Evolutionary conservation across 2,329 filamentous ascomycete genomes (phyloP), one percentile per base, ranked within the genome.

Genomic region (Phyllosticta citrichinensis): DNA sequence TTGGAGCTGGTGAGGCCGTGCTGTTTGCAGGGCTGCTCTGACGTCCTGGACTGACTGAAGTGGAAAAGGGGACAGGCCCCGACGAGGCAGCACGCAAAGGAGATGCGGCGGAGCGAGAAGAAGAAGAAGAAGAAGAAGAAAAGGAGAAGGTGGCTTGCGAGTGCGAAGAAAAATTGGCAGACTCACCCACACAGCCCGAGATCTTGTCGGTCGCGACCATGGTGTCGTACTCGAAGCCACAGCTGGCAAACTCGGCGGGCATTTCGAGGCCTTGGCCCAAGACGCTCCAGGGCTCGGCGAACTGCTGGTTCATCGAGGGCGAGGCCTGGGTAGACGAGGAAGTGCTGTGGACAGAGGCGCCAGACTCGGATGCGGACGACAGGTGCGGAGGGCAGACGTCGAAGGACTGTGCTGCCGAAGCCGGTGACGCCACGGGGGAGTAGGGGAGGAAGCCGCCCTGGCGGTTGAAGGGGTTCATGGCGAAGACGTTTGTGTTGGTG

Each of bases 241-340:
- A 82, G 51, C 80, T 75, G 65, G 81, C 77, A 64, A 76, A 79
- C 68, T 79, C 77, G 63, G 81, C 77, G 63, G 81, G 77, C 66
- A 81, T 79, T 57, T 88, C 82, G 40, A 88, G 75, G 58, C 80
- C 80, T 57, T 81, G 67, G 78, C 77, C 63, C 82, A 82, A 64
- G 81, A 82, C 64, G 73, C 74, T 57, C 87, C 88, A 58, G 77
- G 82, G 61, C 74, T 85, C 62, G 79, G 80, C 63, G 81, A 84
- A 63, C 80, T 90, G 64, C 81, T 79, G 69, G 80, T 84, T 57
- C 80, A 87, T 30, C 80, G 82, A 76, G 27, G 80, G 80, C 5
- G 80, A 82, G 52, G 76, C 78, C 65, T 78, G 76, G 17, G 76
- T 71, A 11, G 79, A 81, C 3, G 79, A 81, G 11, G 79, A 76